These are phyloP conservation scores for Metschnikowia rubicola DNA, from an alignment of 805 yeast genomes.

Conservation along the genomic window DNA sequence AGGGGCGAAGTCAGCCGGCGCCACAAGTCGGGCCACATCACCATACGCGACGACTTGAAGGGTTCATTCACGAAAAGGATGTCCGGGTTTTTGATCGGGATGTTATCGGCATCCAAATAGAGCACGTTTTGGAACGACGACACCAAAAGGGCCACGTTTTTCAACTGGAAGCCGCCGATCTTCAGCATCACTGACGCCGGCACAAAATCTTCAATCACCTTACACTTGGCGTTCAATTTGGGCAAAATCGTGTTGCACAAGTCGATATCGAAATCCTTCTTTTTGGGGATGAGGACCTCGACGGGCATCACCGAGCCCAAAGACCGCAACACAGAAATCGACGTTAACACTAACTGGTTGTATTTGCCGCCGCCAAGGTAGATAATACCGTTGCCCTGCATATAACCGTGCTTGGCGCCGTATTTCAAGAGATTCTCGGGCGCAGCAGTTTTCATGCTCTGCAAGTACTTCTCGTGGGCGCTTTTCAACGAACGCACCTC, in stretches of 20 bases:
- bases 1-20: slow-evolving; percentile 37
- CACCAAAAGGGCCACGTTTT: slow-evolving; percentile 35
- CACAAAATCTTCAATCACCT: slow-evolving; percentile 46
- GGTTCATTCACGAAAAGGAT: slow-evolving; percentile 32
- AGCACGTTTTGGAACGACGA: slow-evolving; percentile 35
- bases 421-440: slow-evolving; percentile 22
- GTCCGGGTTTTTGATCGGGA: slow-evolving; percentile 37
- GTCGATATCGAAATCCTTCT: slow-evolving; percentile 30
- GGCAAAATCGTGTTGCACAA: slow-evolving; percentile 34
- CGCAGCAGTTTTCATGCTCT: slow-evolving; percentile 21
- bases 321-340: slow-evolving; percentile 31
- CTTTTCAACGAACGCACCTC: slow-evolving; percentile 20
- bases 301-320: slow-evolving; percentile 35
- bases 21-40: slow-evolving; percentile 44
- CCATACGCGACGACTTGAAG: slow-evolving; percentile 24
- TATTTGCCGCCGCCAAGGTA: slow-evolving; percentile 37
- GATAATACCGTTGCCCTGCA: slow-evolving; percentile 41
- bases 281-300: slow-evolving; percentile 34
- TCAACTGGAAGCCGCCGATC: slow-evolving; percentile 33
- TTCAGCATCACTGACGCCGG: slow-evolving; percentile 21
- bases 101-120: slow-evolving; percentile 39
- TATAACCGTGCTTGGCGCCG: slow-evolving; percentile 20
- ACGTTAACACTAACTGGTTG: slow-evolving; percentile 33
- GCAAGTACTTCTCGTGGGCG: slow-evolving; percentile 23
- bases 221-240: slow-evolving; percentile 30